A percentile compares a stretch with the other conserved stretches of the same genome.
These are phyloP conservation scores for Nicotiana tabacum DNA, from an alignment of 257 asterid genomes.

Conservation along the genomic window DNA sequence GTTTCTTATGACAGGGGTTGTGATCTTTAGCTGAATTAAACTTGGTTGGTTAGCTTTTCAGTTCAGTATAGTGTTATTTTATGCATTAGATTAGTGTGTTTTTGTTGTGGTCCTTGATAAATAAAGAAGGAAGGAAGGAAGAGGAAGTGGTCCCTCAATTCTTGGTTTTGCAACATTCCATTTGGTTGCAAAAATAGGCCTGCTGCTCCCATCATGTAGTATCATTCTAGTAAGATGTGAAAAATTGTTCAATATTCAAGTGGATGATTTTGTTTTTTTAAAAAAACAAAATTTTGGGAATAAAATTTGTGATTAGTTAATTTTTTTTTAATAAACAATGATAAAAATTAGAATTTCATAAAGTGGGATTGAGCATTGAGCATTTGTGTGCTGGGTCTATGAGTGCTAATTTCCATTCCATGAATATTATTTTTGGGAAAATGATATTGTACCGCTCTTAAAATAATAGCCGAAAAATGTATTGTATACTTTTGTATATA, in stretches of 20 bases:
- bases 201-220: background rate
- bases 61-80: background rate
- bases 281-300: too few relatives aligned
- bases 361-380: too few relatives aligned
- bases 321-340: too few relatives aligned
- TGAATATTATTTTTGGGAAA: too few relatives aligned
- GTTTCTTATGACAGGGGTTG: background rate
- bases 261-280: background rate
- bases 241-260: background rate
- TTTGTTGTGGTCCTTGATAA: conserved; percentile 3
- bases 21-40: background rate
- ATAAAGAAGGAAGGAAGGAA: background rate
- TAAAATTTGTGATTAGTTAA: background rate
- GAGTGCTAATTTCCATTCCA: too few relatives aligned
- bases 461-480: too few relatives aligned
- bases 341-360: too few relatives aligned
- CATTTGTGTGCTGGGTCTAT: too few relatives aligned
- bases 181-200: background rate
- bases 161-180: conserved; percentile 1
- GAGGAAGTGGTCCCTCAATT: background rate
- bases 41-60: conserved; percentile 1
- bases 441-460: too few relatives aligned
- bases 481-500: too few relatives aligned
- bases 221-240: background rate
- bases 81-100: conserved; percentile 2